Evolutionary conservation across 1,139 yeast species (phyloP), one percentile per base, ranked within the genome.

Genomic region (Magnusiomyces tetraspermus): DNA sequence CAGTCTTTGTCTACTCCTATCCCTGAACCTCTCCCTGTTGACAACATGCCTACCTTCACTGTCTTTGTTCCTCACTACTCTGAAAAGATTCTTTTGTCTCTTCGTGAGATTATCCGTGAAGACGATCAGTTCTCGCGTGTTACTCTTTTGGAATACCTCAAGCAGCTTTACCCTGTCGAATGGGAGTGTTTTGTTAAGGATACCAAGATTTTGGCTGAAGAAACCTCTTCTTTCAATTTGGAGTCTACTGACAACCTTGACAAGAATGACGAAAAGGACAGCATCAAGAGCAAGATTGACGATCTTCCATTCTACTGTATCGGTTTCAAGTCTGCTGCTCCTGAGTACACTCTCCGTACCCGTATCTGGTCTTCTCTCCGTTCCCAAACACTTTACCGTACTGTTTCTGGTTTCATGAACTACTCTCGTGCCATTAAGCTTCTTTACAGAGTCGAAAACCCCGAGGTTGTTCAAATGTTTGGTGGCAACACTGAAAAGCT

Each of bases 101-200:
- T 92, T 70, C 87, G 96, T 73, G 98, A 92, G 75, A 92, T 92
- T 72, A 92, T 92, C 67, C 88, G 97, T 72, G 98, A 92, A 75
- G 98, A 92, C 70, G 97, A 94, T 71, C 97, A 92, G 74, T 90
- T 87, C 72, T 88, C 98, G 31, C 85, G 97, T 73, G 97, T 92
- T 58, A 92, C 98, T 21, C 76, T 92, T 62, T 79, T 92, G 70
- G 98, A 92, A 75, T 92, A 92, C 71, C 81, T 92, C 77, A 92
- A 92, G 73, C 98, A 92, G 76, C 79, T 92, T 66, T 97, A 92
- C 70, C 97, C 97, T 50, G 95, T 92, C 60, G 98, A 92, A 75
- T 92, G 98, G 98, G 98, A 92, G 63, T 90, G 97, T 73, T 92
- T 92, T 65, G 98, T 92, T 60, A 92, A 92, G 75, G 98, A 92